Base-by-base conservation (phyloP, 2,329 filamentous ascomycete genomes). In the Penicillium freii region DNA sequence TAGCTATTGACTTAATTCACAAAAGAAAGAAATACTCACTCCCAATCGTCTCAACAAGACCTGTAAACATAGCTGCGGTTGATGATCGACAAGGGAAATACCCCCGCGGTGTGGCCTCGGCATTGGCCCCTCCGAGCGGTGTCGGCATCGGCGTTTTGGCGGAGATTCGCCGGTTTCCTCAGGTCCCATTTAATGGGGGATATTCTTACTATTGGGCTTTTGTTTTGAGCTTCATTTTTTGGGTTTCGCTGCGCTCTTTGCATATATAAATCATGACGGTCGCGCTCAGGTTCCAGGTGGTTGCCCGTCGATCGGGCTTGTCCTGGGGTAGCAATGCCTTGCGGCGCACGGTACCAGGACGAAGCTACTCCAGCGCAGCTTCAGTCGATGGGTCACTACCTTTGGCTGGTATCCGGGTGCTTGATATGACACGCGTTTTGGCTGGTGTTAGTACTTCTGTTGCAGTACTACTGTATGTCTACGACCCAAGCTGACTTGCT, bases 401-500 rank as follows among this genome's bases (percentile, higher is more conserved):
- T 23, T 81, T 99, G 66, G 85, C 91, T 36, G 94, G 94, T 1
- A 88, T 94, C 66, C 87, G 90, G 54, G 92, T 97, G 15, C 82
- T 99, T 61, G 94, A 99, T 73, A 95, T 99, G 92, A 97, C 93
- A 4, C 85, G 94, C 77, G 94, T 99, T 1, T 78, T 99, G 62
- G 94, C 94, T 62, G 94, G 94, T 56, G 93, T 97, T 80, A 77
- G 88, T 82, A 15, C 36, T 33, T 50, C 11, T 55, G 57, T 42
- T 3, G 19, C 36, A 7, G 2, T 17, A 40, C 40, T 34, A 15
- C 39, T 13, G 13, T 48, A 50, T 42, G 25, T 31, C 15, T 29
- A 43, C 19, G 50, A 51, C 58, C 49, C 51, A 40, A 57, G 25
- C 58, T 61, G 51, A 66, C 45, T 34, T 58, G 51, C 31, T 56